Conservation (phyloP, 306 rosid genomes). For the Lotus japonicus region DNA sequence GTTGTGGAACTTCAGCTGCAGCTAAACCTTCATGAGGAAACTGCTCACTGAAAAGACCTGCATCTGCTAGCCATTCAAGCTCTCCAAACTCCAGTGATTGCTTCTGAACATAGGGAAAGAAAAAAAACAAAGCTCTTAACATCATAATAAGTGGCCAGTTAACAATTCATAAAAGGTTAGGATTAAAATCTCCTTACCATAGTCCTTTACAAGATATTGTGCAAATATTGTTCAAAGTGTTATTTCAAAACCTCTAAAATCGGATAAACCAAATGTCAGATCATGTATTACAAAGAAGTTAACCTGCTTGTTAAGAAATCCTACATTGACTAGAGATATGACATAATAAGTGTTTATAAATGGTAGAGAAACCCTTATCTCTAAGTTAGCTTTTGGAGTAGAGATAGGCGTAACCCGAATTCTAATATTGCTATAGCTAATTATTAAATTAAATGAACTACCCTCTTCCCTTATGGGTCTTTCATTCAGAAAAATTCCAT, state of each 20-base stretch:
- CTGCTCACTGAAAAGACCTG: constrained; percentile 66
- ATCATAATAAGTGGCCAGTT: not conserved
- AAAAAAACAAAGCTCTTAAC: not conserved
- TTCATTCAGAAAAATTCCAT: not conserved
- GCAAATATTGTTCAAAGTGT: not conserved
- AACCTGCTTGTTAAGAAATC: not conserved
- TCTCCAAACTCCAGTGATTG: constrained; percentile 79
- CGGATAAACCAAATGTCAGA: not conserved
- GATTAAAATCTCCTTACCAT: not conserved
- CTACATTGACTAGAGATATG: no score
- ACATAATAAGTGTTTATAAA: no score
- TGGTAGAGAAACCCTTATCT: no score
- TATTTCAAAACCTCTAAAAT: not conserved
- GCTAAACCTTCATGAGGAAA: constrained; percentile 60
- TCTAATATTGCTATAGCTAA: not conserved
- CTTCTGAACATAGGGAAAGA: constrained; percentile 40
- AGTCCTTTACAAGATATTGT: not conserved
- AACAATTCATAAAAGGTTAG: not conserved
- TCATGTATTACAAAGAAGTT: not conserved
- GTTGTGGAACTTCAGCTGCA: constrained; percentile 94
- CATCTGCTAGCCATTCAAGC: constrained; percentile 80
- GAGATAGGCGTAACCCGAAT: no score
- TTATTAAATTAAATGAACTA: not conserved
- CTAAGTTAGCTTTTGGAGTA: no score
- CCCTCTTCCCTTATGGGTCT: no score